phyloP scores from a whole-genome alignment of 2,329 filamentous ascomycete species.

The Daldinia eschscholtzii region DNA sequence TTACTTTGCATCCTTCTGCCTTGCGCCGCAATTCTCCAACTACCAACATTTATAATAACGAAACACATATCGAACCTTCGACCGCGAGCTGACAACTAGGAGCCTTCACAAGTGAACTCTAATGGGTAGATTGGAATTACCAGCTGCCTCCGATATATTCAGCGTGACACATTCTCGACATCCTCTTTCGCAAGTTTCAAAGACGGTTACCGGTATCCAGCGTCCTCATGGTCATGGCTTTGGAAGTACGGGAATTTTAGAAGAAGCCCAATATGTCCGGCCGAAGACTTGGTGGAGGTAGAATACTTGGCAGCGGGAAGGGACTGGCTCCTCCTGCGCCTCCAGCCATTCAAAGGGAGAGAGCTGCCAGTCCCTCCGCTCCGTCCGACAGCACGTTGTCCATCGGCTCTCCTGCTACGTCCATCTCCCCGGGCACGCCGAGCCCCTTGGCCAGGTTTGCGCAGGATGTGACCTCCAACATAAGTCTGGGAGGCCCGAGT shows the following conservation, averaged over 20 bases:
- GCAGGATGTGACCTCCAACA: slow-evolving; percentile 84
- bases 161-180: slow-evolving; percentile 4
- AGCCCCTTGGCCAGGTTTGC: slow-evolving; percentile 77
- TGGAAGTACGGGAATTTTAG: slow-evolving; percentile 29
- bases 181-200: slow-evolving; percentile 23
- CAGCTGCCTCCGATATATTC: slow-evolving; percentile 11
- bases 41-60: slow-evolving; percentile 9
- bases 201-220: slow-evolving; percentile 8
- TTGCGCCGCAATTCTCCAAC: slow-evolving; percentile 34
- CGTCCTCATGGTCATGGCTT: slow-evolving; percentile 41
- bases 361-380: slow-evolving; percentile 64
- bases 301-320: slow-evolving; percentile 89
- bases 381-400: slow-evolving; percentile 81
- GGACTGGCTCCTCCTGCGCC: slow-evolving; percentile 76
- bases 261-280: slow-evolving; percentile 73
- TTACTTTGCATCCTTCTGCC: slow-evolving; percentile 16
- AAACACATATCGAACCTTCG: slow-evolving; percentile 3
- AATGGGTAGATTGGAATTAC: slow-evolving; percentile 14
- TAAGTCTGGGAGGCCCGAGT: slow-evolving; percentile 73
- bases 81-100: slow-evolving; percentile 6
- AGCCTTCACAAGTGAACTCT: slow-evolving; percentile 4
- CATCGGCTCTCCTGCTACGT: slow-evolving; percentile 74
- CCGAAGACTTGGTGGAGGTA: slow-evolving; percentile 90
- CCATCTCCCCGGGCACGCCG: slow-evolving; percentile 53
- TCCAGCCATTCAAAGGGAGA: slow-evolving; percentile 56